A percentile compares a stretch with the other conserved stretches of the same genome.
These are phyloP conservation scores for Rosa lucieae DNA, from an alignment of 306 rosid species.

Conservation along the genomic window DNA sequence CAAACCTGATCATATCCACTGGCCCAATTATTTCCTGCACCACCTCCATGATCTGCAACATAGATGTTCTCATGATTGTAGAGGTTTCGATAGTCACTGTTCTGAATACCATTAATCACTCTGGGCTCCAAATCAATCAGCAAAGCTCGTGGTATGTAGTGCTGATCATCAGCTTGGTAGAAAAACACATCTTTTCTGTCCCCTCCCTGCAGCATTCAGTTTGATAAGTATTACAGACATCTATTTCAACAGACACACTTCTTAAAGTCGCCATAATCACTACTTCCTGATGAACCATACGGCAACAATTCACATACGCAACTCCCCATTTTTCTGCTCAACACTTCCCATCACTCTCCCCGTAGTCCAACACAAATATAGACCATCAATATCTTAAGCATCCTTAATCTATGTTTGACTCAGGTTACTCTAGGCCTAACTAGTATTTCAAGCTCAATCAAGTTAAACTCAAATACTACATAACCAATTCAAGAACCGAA, in stretches of 20 bases:
- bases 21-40: slow-evolving; percentile 98
- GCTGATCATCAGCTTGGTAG: slow-evolving; percentile 99
- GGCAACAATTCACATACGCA: background rate
- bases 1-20: slow-evolving; percentile 96
- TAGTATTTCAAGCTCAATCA: too few relatives aligned
- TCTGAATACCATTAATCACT: slow-evolving; percentile 94
- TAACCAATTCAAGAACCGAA: too few relatives aligned
- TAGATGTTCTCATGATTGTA: slow-evolving; percentile 94
- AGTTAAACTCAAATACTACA: too few relatives aligned
- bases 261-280: background rate
- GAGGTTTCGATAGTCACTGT: slow-evolving; percentile 88
- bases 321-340: background rate
- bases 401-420: background rate
- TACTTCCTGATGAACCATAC: background rate
- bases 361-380: background rate
- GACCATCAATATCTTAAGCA: background rate
- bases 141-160: slow-evolving; percentile 91
- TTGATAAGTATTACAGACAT: slow-evolving; percentile 15
- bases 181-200: slow-evolving; percentile 95
- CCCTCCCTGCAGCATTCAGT: slow-evolving; percentile 73
- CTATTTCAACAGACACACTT: background rate
- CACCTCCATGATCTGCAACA: slow-evolving; percentile 94
- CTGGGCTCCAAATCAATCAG: slow-evolving; percentile 96
- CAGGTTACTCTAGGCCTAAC: too few relatives aligned
- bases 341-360: background rate